Conservation (phyloP, 2,329 filamentous ascomycete species). For the Dothideomycetes sp. region DNA sequence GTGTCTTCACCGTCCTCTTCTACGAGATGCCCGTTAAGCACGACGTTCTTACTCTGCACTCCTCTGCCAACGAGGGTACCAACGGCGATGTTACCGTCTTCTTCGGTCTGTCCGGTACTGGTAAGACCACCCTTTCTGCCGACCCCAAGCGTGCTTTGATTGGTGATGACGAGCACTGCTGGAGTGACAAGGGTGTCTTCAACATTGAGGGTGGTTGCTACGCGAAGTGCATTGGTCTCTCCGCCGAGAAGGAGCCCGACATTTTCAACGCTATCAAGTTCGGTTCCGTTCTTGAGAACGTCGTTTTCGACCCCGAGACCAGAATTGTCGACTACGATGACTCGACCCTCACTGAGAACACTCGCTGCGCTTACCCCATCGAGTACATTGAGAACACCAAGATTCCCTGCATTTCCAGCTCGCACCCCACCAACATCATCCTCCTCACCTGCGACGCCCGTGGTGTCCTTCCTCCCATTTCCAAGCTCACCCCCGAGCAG, state of each 20-base stretch:
- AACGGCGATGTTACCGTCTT: slow-evolving; percentile 95
- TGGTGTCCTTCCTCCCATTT: slow-evolving; percentile 94
- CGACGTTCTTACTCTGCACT: slow-evolving; percentile 96
- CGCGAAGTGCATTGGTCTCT: slow-evolving; percentile 96
- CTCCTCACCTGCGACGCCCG: slow-evolving; percentile 96
- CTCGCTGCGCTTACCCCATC: slow-evolving; percentile 94
- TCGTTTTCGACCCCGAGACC: slow-evolving; percentile 87
- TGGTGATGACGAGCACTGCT: slow-evolving; percentile 99
- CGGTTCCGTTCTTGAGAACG: slow-evolving; percentile 95
- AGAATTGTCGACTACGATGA: slow-evolving; percentile 95
- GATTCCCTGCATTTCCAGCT: slow-evolving; percentile 83
- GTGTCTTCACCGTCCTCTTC: slow-evolving; percentile 97
- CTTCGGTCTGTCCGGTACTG: slow-evolving; percentile 96
- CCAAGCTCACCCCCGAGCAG: slow-evolving; percentile 86
- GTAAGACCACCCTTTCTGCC: slow-evolving; percentile 96
- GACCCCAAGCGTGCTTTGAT: slow-evolving; percentile 95
- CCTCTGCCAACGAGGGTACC: slow-evolving; percentile 94
- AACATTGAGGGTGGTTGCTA: slow-evolving; percentile 99
- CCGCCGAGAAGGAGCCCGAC: slow-evolving; percentile 97
- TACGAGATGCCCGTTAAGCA: slow-evolving; percentile 99
- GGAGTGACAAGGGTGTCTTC: slow-evolving; percentile 93
- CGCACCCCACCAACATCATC: slow-evolving; percentile 94
- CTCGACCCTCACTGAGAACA: slow-evolving; percentile 92
- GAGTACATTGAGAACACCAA: slow-evolving; percentile 99
- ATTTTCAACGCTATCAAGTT: slow-evolving; percentile 94